Conservation (phyloP, 1,139 yeast genomes). For the Suhomyces atakaporum region DNA sequence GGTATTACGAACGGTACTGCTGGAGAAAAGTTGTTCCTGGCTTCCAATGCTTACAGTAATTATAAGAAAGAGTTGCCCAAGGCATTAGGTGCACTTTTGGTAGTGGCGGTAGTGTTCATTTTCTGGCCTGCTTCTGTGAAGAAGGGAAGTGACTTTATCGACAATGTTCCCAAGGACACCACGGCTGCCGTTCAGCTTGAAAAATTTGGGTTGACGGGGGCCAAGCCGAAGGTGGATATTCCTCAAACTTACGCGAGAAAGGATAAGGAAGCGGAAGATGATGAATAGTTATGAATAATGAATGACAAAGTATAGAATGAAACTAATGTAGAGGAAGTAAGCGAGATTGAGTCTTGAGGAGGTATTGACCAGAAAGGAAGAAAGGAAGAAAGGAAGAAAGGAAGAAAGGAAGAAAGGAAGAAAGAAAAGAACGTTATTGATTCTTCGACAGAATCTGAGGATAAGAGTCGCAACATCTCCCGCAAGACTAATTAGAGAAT, state of each 20-base stretch:
- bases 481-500: no score
- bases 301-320: neutral
- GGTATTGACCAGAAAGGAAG: no score
- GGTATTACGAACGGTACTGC: slow-evolving; percentile 6
- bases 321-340: neutral
- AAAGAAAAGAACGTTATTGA: no score
- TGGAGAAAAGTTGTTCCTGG: slow-evolving; percentile 4
- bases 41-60: slow-evolving; percentile 3
- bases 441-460: no score
- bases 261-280: slow-evolving; percentile 20
- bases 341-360: no score
- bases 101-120: slow-evolving; percentile 16
- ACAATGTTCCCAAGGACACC: slow-evolving; percentile 16
- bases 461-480: no score
- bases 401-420: no score
- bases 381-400: no score
- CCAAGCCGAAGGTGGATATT: slow-evolving; percentile 19
- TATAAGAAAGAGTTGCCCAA: slow-evolving; percentile 18
- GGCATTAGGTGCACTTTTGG: slow-evolving; percentile 16
- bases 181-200: slow-evolving; percentile 20
- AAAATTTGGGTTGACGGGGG: slow-evolving; percentile 11
- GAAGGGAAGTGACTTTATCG: slow-evolving; percentile 14
- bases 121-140: slow-evolving; percentile 21
- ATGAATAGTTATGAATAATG: slow-evolving; percentile 6
- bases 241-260: slow-evolving; percentile 22